Base-by-base conservation (phyloP, 345 rosid species). In the Citrus sp. region DNA sequence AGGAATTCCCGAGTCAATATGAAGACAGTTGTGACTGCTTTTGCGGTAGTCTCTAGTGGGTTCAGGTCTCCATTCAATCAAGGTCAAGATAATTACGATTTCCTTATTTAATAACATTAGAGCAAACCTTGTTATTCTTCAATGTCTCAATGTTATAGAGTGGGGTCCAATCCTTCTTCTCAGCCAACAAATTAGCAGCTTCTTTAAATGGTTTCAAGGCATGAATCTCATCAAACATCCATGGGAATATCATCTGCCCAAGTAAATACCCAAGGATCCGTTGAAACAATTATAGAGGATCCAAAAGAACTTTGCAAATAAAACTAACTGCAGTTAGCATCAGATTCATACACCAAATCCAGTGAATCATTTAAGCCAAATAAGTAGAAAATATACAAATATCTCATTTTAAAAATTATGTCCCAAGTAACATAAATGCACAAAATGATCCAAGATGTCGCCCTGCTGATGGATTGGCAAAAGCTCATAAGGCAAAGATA, bases 151-250 rank as follows among this genome's bases (percentile, higher is more conserved):
- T 35, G 72, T 95, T 87, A 73, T 95, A 92, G 14, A 96, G 84
- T 3, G 89, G 86, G 54, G 95, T 89, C 99, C 98, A 96, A 71
- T 93, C 95, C 68, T 84, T 90, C 82, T 92, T 92, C 87, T 93
- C 88, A 10, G 98, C 92, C 79, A 95, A 85, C 77, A 91, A 65
- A 71, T 88, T 74, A 28, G 95, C 91, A 9, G 89, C 92, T 40
- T 80, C 91, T 85, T 90, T 91, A 75, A 91, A 91, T 49, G 86
- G 93, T 72, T 84, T 92, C 87, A 96, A 82, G 49, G 87, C 88
- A 80, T 88, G 88, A 85, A 92, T 82, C 85, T 96, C 98, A 76
- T 92, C 98, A 78, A 94, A 92, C 97, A 94, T 91, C 97, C 99
- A 94, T 21, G 95, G 92, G 80, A 89, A 89, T 69, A 89, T 76